These are phyloP conservation scores for Marsdenia floribunda DNA, from an alignment of 257 asterid genomes.

Conservation along the genomic window DNA sequence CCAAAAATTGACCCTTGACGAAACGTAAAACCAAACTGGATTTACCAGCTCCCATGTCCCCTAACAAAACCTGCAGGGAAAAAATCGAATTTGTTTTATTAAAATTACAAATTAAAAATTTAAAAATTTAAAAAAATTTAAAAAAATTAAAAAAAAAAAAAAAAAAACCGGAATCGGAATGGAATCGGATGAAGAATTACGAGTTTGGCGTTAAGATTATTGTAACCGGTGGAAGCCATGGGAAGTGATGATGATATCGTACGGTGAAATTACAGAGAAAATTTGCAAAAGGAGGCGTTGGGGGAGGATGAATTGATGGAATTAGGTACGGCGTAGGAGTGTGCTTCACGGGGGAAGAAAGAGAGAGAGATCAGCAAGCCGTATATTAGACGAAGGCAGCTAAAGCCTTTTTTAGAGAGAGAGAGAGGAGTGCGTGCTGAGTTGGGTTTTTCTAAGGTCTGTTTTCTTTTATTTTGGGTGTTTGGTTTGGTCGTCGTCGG, in stretches of 20 bases:
- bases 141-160: not conserved
- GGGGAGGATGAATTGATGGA: too few relatives aligned
- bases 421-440: not conserved
- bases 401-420: too few relatives aligned
- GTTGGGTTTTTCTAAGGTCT: not conserved
- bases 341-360: too few relatives aligned
- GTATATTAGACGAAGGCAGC: too few relatives aligned
- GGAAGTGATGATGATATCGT: not conserved
- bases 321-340: too few relatives aligned
- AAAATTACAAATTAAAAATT: too few relatives aligned
- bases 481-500: not conserved
- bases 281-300: not conserved
- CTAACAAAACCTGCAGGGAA: slow-evolving; percentile 62
- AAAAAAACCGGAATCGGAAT: not conserved
- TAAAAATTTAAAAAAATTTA: not conserved
- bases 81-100: slow-evolving; percentile 1
- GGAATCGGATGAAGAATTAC: slow-evolving; percentile 22
- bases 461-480: not conserved
- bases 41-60: slow-evolving; percentile 97
- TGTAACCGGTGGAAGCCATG: slow-evolving; percentile 55
- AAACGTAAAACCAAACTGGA: slow-evolving; percentile 89
- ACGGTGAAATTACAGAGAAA: not conserved
- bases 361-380: too few relatives aligned
- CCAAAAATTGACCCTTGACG: slow-evolving; percentile 88
- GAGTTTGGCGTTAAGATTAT: slow-evolving; percentile 79